phyloP scores from a whole-genome alignment of 2,329 filamentous ascomycete species.

The Phaeomoniella chlamydospora region DNA sequence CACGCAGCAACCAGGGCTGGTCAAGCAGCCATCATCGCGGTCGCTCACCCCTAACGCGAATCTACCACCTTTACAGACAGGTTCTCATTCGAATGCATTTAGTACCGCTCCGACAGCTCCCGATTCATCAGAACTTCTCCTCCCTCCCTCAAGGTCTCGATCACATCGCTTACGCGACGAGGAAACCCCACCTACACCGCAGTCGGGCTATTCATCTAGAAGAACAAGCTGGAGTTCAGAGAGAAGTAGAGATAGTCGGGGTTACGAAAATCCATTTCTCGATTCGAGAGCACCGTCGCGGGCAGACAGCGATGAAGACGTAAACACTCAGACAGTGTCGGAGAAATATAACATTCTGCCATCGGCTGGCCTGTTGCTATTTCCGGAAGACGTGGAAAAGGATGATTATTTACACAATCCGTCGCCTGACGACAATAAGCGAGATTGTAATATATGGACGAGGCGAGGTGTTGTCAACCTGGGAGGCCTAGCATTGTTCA shows the following conservation, averaged over 20 bases:
- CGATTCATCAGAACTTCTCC: slow-evolving; percentile 12
- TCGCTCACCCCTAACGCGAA: slow-evolving; percentile 11
- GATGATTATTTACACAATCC: slow-evolving; percentile 61
- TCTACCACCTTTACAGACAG: slow-evolving; percentile 10
- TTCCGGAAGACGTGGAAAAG: slow-evolving; percentile 59
- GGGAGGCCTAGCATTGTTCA: slow-evolving; percentile 45
- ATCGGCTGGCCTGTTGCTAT: slow-evolving; percentile 50
- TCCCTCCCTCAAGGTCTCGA: slow-evolving; percentile 22
- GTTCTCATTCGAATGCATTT: slow-evolving; percentile 10
- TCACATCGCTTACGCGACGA: slow-evolving; percentile 37
- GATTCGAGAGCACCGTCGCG: slow-evolving; percentile 41
- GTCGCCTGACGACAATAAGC: slow-evolving; percentile 47
- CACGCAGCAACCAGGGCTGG: background rate
- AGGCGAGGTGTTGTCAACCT: slow-evolving; percentile 50
- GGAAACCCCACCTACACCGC: slow-evolving; percentile 33
- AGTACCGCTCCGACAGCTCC: slow-evolving; percentile 16
- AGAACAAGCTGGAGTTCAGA: slow-evolving; percentile 54
- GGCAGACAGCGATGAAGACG: slow-evolving; percentile 47
- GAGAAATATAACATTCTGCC: slow-evolving; percentile 62
- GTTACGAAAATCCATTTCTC: slow-evolving; percentile 40
- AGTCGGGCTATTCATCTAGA: slow-evolving; percentile 40
- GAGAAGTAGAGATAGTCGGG: slow-evolving; percentile 36
- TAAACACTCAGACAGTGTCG: slow-evolving; percentile 59
- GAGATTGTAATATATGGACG: slow-evolving; percentile 51
- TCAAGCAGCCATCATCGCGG: slow-evolving; percentile 16